These are phyloP conservation scores for Ehretia macrophylla DNA, from an alignment of 257 asterid genomes.

Conservation along the genomic window DNA sequence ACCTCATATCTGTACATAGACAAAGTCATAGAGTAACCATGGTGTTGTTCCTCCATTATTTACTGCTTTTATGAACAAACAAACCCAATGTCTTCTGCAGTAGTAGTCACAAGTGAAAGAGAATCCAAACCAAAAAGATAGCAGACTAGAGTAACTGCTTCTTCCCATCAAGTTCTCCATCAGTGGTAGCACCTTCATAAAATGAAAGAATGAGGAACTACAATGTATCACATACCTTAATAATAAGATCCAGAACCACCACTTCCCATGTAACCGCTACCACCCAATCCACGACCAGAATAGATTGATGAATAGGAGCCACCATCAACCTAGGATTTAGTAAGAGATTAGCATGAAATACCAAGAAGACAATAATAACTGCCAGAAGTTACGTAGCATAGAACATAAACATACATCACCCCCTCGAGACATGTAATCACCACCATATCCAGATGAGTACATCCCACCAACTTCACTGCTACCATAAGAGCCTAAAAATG, in stretches of 20 bases:
- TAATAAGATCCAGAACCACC: slow-evolving; percentile 85
- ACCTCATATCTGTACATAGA: slow-evolving; percentile 31
- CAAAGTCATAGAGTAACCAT: slow-evolving; percentile 21
- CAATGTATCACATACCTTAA: slow-evolving; percentile 37
- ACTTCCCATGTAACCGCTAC: slow-evolving; percentile 77
- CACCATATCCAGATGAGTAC: slow-evolving; percentile 78
- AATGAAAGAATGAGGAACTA: not conserved
- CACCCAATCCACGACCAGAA: slow-evolving; percentile 71
- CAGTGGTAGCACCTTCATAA: not conserved
- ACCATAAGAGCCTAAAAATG: slow-evolving; percentile 65
- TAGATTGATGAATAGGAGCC: slow-evolving; percentile 83
- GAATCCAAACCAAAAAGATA: not conserved
- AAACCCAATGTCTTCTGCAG: slow-evolving; percentile 9
- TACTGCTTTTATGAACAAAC: slow-evolving; percentile 13
- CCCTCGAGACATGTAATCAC: slow-evolving; percentile 78
- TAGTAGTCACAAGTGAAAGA: not conserved
- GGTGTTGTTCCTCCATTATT: slow-evolving; percentile 15
- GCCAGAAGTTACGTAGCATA: not conserved
- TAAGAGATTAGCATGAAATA: not conserved
- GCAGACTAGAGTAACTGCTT: not conserved
- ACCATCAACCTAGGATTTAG: slow-evolving; percentile 58
- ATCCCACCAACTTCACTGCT: slow-evolving; percentile 72
- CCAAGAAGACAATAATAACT: not conserved
- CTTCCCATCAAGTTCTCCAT: not conserved
- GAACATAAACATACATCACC: slow-evolving; percentile 52